phyloP scores from a whole-genome alignment of 148 eudicot genomes.

The Simmondsia chinensis region DNA sequence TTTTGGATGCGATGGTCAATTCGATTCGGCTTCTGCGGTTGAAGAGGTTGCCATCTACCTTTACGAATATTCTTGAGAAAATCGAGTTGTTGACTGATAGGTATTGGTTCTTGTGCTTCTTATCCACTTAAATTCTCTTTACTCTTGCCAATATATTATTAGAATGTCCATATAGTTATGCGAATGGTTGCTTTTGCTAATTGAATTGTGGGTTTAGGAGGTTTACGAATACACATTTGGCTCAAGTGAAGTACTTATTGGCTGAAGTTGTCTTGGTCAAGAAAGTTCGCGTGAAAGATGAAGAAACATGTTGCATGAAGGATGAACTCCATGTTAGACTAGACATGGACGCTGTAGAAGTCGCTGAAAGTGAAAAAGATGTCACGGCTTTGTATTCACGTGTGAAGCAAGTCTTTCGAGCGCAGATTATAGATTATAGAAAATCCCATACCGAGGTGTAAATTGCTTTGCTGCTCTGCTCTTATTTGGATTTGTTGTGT shows the following conservation, averaged over 20 bases:
- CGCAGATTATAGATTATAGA: conserved; percentile 33
- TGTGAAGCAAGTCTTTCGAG: conserved; percentile 40
- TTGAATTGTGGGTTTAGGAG: conserved; percentile 40
- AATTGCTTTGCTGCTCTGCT: too few relatives aligned
- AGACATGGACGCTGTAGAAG: too few relatives aligned
- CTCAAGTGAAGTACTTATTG: conserved; percentile 75
- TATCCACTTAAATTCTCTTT: neutral
- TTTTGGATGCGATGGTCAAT: conserved; percentile 58
- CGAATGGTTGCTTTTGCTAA: neutral
- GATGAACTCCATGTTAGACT: conserved; percentile 58
- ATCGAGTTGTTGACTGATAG: conserved; percentile 54
- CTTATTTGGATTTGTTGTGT: too few relatives aligned
- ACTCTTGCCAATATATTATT: neutral
- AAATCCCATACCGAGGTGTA: conserved; percentile 58
- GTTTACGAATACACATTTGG: conserved; percentile 64
- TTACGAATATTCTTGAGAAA: conserved; percentile 51
- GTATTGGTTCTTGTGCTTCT: conserved; percentile 17
- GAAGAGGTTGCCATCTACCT: conserved; percentile 41
- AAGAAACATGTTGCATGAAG: conserved; percentile 62
- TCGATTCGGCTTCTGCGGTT: conserved; percentile 62
- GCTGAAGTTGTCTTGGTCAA: conserved; percentile 59
- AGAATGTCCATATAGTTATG: neutral
- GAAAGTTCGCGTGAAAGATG: conserved; percentile 50
- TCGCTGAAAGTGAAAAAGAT: too few relatives aligned
- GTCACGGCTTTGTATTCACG: too few relatives aligned